These are phyloP conservation scores for Lichtheimia hyalospora DNA, from an alignment of 371 early-diverging fungal species.

Conservation along the genomic window DNA sequence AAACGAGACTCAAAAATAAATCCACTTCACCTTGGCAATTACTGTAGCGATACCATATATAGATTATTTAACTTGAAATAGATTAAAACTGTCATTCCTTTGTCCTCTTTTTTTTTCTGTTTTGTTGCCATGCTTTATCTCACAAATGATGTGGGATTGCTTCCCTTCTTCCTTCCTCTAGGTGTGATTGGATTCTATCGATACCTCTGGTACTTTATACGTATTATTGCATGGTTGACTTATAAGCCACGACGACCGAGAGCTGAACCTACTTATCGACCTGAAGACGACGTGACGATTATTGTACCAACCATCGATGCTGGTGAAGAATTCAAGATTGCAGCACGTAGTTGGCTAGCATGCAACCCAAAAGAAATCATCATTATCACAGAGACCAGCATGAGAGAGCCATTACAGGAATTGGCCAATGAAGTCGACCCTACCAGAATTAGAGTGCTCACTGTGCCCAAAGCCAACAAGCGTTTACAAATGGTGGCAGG, in stretches of 20 bases:
- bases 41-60: too few relatives aligned
- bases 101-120: not conserved
- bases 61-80: not conserved
- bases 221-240: conserved; percentile 48
- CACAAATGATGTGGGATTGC: conserved; percentile 52
- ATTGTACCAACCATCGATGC: conserved; percentile 74
- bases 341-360: conserved; percentile 65
- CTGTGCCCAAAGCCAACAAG: conserved; percentile 63
- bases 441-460: conserved; percentile 42
- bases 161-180: conserved; percentile 68
- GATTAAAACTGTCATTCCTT: conserved; percentile 2
- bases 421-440: conserved; percentile 56
- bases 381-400: conserved; percentile 55
- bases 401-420: conserved; percentile 50
- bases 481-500: conserved; percentile 73
- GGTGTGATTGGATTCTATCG: conserved; percentile 72
- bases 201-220: conserved; percentile 68
- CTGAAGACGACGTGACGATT: conserved; percentile 65
- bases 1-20: too few relatives aligned
- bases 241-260: conserved; percentile 52
- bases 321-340: conserved; percentile 70
- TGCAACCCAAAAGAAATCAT: conserved; percentile 64
- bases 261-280: conserved; percentile 45
- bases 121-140: conserved; percentile 61
- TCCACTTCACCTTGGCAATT: too few relatives aligned